Base-by-base conservation (phyloP, 768 basidiomycete species). In the Galerina marginata region DNA sequence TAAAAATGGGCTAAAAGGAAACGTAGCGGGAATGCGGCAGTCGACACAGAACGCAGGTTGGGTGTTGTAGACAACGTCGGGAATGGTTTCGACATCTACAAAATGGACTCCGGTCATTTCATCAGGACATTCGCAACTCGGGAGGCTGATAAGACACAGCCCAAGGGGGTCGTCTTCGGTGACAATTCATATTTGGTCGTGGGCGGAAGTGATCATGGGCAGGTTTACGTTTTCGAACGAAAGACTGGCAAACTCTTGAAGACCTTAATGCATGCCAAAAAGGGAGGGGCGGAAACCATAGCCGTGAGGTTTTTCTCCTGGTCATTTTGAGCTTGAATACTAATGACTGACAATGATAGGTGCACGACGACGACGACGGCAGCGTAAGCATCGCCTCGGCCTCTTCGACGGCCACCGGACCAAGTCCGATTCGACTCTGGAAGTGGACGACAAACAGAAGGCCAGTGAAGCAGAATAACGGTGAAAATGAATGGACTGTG, bases 191-290 rank as follows among this genome's bases (percentile, higher is more conserved):
- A 52, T 20, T 54, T 60, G 26, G 45, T 68, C 20, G 56, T 68
- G 9, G 61, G 66, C 15, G 67, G 68, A 11, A 69, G 68, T 46
- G 64, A 69, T 54, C 66, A 69, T 51, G 64, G 67, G 2, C 42
- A 49, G 10, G 67, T 66, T 12, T 69, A 67, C 44, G 53, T 69
- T 26, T 69, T 65, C 40, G 66, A 69, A 5, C 16, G 64, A 16
- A 69, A 65, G 45, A 58, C 66, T 3, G 67, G 67, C 7, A 16
- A 29, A 6, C n/a, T 60, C 10, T 38, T 67, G 39, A 52, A 65
- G 38, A 61, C 38, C 15, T 55, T 69, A 26, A 56, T 38, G 9
- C 66, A 67, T 48, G 43, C 48, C 39, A 54, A 55, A n/a, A 23
- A 48, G n/a, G 65, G 59, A 14, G 56, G 60, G 25, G 47, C 26